These are phyloP conservation scores for Hypericum androsaemum DNA, from an alignment of 345 rosid genomes.

Conservation along the genomic window DNA sequence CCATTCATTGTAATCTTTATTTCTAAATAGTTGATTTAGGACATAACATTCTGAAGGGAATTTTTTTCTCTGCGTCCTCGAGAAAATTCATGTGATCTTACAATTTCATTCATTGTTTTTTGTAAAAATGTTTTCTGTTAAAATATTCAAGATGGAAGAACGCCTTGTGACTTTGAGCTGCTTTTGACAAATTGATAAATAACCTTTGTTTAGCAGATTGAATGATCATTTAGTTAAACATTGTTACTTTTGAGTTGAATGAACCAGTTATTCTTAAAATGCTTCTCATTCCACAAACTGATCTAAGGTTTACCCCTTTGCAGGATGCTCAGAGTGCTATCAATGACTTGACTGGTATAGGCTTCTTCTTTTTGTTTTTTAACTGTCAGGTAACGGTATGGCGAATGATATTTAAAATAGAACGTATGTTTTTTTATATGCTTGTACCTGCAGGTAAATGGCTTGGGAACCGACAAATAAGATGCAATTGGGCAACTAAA, in stretches of 20 bases:
- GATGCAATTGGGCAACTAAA: conserved; percentile 29
- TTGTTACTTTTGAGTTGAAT: background rate
- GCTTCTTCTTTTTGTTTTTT: background rate
- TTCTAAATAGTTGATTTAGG: too few relatives aligned
- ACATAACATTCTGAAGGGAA: too few relatives aligned
- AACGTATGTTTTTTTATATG: background rate
- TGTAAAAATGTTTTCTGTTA: too few relatives aligned
- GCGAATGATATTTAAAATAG: background rate
- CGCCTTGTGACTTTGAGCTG: too few relatives aligned
- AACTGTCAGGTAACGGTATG: background rate
- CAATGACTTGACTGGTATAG: conserved; percentile 16
- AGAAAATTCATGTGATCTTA: too few relatives aligned
- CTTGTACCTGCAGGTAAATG: conserved; percentile 17
- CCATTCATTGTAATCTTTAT: too few relatives aligned
- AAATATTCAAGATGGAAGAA: too few relatives aligned
- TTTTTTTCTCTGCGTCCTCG: too few relatives aligned
- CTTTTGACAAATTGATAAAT: too few relatives aligned
- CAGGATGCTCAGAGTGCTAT: conserved; percentile 25
- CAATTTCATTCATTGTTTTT: too few relatives aligned
- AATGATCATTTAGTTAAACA: background rate
- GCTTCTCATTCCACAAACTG: background rate
- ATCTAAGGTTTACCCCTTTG: conserved; percentile 2
- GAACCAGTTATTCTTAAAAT: background rate
- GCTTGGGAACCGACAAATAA: conserved; percentile 26
- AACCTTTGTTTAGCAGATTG: too few relatives aligned